These are phyloP conservation scores for Fragosphaeria purpurea DNA, from an alignment of 2,329 filamentous ascomycete genomes.

Conservation along the genomic window DNA sequence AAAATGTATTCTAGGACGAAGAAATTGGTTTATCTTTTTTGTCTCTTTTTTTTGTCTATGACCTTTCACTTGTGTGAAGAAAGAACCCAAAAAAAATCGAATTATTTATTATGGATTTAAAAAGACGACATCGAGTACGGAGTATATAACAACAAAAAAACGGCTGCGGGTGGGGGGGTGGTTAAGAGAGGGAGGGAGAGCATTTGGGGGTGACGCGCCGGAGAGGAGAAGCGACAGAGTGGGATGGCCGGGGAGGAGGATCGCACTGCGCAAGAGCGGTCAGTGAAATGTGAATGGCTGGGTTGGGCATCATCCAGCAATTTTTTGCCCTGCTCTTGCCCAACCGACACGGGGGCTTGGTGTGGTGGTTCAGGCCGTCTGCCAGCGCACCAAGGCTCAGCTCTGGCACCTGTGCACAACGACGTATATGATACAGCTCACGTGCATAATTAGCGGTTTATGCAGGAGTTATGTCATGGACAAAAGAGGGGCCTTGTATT, in stretches of 20 bases:
- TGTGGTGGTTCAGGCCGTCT: conserved; percentile 9
- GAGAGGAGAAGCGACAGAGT: too few relatives aligned
- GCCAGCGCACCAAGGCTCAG: too few relatives aligned
- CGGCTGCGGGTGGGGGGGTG: conserved; percentile 1
- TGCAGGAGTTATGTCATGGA: too few relatives aligned
- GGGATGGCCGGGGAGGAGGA: too few relatives aligned
- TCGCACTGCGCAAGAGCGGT: conserved; percentile 22
- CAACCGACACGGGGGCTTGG: conserved; percentile 8
- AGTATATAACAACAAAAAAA: conserved; percentile 2
- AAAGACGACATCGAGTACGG: neutral
- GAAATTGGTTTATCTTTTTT: neutral
- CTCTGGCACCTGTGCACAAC: too few relatives aligned
- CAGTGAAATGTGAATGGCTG: conserved; percentile 20
- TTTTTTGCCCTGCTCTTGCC: conserved; percentile 9
- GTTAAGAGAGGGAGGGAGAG: too few relatives aligned
- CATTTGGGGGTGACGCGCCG: too few relatives aligned
- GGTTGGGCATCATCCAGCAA: conserved; percentile 23
- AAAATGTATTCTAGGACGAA: too few relatives aligned
- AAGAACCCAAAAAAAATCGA: neutral
- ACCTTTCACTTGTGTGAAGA: neutral
- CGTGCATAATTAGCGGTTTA: too few relatives aligned
- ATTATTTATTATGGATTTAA: neutral
- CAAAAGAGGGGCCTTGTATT: too few relatives aligned
- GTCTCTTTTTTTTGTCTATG: neutral
- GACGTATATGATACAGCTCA: neutral